Percentiles rank a stretch among this genome's conserved stretches.
These are phyloP conservation scores for Blastobotrys raffinosifermentans DNA, from an alignment of 1,139 yeast species.

Conservation along the genomic window DNA sequence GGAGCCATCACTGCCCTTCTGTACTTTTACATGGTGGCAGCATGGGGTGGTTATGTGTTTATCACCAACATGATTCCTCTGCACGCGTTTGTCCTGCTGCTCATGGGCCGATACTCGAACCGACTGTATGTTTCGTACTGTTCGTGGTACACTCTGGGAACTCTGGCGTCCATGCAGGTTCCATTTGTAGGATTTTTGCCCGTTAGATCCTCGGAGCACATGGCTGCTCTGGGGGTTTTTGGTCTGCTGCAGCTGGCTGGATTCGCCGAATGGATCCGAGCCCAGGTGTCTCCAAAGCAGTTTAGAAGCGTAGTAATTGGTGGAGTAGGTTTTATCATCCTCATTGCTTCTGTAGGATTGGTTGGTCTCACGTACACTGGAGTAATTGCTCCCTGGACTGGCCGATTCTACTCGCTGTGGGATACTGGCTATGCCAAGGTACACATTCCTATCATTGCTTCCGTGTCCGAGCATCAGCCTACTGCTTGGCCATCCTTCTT, in stretches of 20 bases:
- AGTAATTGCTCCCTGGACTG: constrained; percentile 98
- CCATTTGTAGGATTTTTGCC: constrained; percentile 98
- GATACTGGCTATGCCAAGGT: constrained; percentile 96
- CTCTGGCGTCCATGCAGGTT: constrained; percentile 96
- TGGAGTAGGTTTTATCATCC: constrained; percentile 49
- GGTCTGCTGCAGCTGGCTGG: constrained; percentile 91
- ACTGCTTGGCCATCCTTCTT: constrained; percentile 99
- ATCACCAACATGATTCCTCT: constrained; percentile 96
- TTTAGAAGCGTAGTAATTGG: constrained; percentile 68
- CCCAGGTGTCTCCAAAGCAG: constrained; percentile 65
- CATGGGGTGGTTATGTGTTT: constrained; percentile 99
- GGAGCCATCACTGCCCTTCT: constrained; percentile 80
- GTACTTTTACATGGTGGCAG: constrained; percentile 98
- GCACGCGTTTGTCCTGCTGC: constrained; percentile 81
- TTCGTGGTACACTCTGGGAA: constrained; percentile 96
- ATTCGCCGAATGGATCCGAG: constrained; percentile 73
- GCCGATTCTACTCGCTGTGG: constrained; percentile 97
- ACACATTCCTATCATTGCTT: constrained; percentile 97
- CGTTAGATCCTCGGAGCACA: constrained; percentile 94
- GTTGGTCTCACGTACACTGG: constrained; percentile 82
- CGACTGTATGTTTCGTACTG: constrained; percentile 85
- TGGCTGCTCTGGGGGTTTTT: constrained; percentile 97
- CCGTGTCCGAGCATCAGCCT: constrained; percentile 99
- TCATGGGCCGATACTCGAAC: constrained; percentile 91
- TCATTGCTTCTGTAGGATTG: constrained; percentile 64